Evolutionary conservation across 345 rosid species (phyloP), one percentile per base, ranked within the genome.

Genomic region (Moringa oleifera): DNA sequence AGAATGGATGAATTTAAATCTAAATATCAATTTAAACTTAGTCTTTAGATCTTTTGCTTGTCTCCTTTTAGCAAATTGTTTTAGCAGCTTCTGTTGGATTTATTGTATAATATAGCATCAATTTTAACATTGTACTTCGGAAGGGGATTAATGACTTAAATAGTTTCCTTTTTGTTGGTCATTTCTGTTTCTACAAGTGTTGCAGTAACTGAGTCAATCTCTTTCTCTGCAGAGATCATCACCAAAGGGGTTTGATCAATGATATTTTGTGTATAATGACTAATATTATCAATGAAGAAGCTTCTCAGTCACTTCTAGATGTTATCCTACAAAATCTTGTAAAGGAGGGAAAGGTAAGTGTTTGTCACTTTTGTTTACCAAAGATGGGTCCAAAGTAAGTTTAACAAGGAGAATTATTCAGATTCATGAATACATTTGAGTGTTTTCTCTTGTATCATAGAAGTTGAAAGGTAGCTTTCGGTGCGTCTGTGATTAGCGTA

Each of bases 321-420:
- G 66, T 81, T 69, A 75, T 90, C 75, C 65, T 93, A 85, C 80
- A 58, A 64, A 88, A 80, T 80, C 99, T 93, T 69, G 65, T 88
- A 46, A 77, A 81, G 79, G 89, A 86, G 64, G 81, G 68, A 71
- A 77, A 75, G 85, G 97, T 80, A 73, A 68, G 75, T 58, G 66
- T 64, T 55, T 63, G 46, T 51, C 4, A 53, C 63, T 62, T 59
- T 55, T 51, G 20, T 65, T 53, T 24, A 65, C 28, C 52, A 41
- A 1, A 1, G 47, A 11, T 41, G 12, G 6, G 47, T 11, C 11
- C 37, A 33, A 4, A 33, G 5, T 5, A 33, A 33, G 37, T 11
- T 33, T 33, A 33, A 33, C 37, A 33, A 33, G 5, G 11, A 4
- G 37, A 33, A 33, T 33, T 33, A 41, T 41, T 41, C 17, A 7